These are phyloP conservation scores for Aspergillus neotritici DNA, from an alignment of 2,329 filamentous ascomycete species.

Conservation along the genomic window DNA sequence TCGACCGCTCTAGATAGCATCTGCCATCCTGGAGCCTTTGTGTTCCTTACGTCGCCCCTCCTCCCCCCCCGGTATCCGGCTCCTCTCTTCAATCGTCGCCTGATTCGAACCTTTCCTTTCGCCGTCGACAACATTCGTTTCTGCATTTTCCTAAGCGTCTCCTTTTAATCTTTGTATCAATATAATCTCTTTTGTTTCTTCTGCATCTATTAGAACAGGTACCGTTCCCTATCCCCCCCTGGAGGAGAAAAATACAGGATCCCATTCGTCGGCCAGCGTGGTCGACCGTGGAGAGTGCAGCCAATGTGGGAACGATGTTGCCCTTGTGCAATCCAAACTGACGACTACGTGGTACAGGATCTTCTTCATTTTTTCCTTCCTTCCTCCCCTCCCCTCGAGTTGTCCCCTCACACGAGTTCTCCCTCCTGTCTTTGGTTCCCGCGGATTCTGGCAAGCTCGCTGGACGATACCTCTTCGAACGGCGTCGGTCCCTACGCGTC, in stretches of 20 bases:
- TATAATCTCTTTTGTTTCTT: slow-evolving; percentile 23
- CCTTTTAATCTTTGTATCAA: slow-evolving; percentile 27
- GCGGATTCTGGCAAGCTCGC: slow-evolving; percentile 7
- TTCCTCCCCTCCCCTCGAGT: slow-evolving; percentile 15
- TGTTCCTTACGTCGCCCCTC: slow-evolving; percentile 23
- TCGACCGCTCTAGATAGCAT: slow-evolving; percentile 23
- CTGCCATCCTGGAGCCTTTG: slow-evolving; percentile 23
- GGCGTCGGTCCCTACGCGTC: slow-evolving; percentile 19
- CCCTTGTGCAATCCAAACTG: slow-evolving; percentile 20
- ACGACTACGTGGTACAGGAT: slow-evolving; percentile 21
- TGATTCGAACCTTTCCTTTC: slow-evolving; percentile 24
- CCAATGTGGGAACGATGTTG: slow-evolving; percentile 12
- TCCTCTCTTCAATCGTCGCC: slow-evolving; percentile 20
- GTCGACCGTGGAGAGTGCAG: slow-evolving; percentile 8
- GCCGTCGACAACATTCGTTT: slow-evolving; percentile 21
- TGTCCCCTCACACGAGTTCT: slow-evolving; percentile 14
- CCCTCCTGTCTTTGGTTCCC: slow-evolving; percentile 4
- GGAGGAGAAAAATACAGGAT: slow-evolving; percentile 1
- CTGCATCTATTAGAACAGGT: slow-evolving; percentile 29
- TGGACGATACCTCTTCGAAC: slow-evolving; percentile 8
- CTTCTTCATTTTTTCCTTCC: slow-evolving; percentile 12
- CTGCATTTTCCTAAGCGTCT: slow-evolving; percentile 16
- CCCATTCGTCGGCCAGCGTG: slow-evolving; percentile 3
- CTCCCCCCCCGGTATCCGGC: slow-evolving; percentile 21
- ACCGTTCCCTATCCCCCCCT: slow-evolving; percentile 11